Base-by-base conservation (phyloP, 176 grass and related monocot species). In the Coix lacrymajobi region DNA sequence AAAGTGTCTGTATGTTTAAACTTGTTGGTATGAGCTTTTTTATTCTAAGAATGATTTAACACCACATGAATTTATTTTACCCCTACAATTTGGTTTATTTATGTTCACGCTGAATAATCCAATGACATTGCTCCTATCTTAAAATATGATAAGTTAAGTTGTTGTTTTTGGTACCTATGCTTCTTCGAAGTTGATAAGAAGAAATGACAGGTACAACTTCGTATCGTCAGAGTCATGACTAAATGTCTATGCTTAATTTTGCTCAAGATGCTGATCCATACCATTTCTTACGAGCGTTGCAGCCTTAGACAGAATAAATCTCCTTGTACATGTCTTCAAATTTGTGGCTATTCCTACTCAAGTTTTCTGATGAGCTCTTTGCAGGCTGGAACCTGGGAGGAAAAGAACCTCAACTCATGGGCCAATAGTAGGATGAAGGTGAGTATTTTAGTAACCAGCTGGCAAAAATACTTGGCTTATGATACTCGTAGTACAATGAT, bases 351-450 rank as follows among this genome's bases (percentile, higher is more conserved):
- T 6, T 3, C 29, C 36, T 14, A 15, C 61, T 34, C 24, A 14
- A 8, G 66, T 84, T 56, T 33, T 43, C 41, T 65, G 54, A 72
- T 20, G 12, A 22, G 75, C 33, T 57, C 17, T 79, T 69, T 94
- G 36, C 90, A 98, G 96, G 96, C 93, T 85, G 96, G 96, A 81
- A 99, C 96, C 13, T 99, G 96, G 96, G 96, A 96, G 80, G 96
- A 99, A 81, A 99, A 88, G 69, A 99, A 94, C 80, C 91, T 99
- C 22, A 96, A 90, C 88, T 88, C 96, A 87, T 99, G 96, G 96
- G 93, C 96, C 64, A 96, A 51, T 68, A 76, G 78, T 72, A 88
- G 93, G 70, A 95, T 99, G 71, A 99, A 99, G 91, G 96, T 99
- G 56, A 24, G 44, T 79, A 26, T 12, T 63, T 84, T 68, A 10